Conservation (phyloP, 306 rosid genomes). For the Leucaena leucocephala region DNA sequence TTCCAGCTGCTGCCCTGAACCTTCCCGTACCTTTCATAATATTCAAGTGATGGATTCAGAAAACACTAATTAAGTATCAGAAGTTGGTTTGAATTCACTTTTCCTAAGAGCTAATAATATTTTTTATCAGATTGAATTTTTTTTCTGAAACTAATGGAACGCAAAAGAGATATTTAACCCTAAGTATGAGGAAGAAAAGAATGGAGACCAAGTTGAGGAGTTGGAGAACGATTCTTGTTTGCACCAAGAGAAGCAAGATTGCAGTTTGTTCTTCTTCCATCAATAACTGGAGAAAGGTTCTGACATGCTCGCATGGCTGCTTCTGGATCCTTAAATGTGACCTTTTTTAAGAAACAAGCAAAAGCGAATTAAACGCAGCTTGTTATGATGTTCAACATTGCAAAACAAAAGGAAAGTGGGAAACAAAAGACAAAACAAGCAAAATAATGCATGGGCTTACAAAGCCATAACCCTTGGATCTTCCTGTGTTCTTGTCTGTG, state of each 20-base stretch:
- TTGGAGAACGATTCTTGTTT: constrained; percentile 61
- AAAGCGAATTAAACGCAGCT: not conserved
- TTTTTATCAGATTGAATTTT: not conserved
- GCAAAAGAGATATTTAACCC: not conserved
- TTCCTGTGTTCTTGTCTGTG: constrained; percentile 87
- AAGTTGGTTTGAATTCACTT: not conserved
- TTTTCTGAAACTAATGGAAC: not conserved
- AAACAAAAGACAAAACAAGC: not conserved
- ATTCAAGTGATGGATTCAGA: not conserved
- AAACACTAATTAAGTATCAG: not conserved
- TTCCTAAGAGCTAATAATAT: not conserved
- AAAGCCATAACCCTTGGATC: constrained; percentile 99
- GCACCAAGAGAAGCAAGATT: constrained; percentile 98
- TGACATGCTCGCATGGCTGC: constrained; percentile 92
- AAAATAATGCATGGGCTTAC: constrained; percentile 48
- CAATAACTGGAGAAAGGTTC: constrained; percentile 96
- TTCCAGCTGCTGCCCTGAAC: constrained; percentile 69
- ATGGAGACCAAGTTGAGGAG: constrained; percentile 72
- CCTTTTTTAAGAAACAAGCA: constrained; percentile 41
- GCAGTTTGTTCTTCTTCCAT: constrained; percentile 96
- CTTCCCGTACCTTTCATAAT: constrained; percentile 53
- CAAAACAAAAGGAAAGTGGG: constrained; percentile 10
- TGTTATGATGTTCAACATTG: constrained; percentile 25
- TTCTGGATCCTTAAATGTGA: constrained; percentile 93
- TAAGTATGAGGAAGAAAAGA: not conserved